These are phyloP conservation scores for Heteromeles arbutifolia DNA, from an alignment of 306 rosid genomes.

Conservation along the genomic window DNA sequence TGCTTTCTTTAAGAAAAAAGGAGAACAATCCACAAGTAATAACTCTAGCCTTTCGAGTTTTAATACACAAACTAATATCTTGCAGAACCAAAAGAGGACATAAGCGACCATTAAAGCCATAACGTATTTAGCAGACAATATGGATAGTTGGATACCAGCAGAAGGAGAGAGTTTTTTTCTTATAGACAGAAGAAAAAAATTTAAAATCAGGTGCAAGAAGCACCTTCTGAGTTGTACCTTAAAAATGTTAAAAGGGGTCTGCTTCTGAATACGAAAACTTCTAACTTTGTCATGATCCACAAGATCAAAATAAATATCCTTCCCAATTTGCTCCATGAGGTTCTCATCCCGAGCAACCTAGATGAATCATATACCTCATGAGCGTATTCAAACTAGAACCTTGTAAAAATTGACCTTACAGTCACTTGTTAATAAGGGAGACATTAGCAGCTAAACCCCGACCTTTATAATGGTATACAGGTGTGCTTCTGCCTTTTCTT, in stretches of 20 bases:
- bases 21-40: background rate
- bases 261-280: constrained; percentile 82
- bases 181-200: background rate
- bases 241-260: constrained; percentile 53
- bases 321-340: constrained; percentile 74
- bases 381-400: background rate
- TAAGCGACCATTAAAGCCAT: background rate
- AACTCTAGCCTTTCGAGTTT: background rate
- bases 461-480: constrained; percentile 87
- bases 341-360: constrained; percentile 86
- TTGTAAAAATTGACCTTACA: background rate
- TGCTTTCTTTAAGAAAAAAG: background rate
- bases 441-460: background rate
- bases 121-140: background rate
- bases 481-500: constrained; percentile 85
- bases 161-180: background rate
- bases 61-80: background rate
- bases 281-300: constrained; percentile 92
- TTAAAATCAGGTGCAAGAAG: background rate
- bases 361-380: constrained; percentile 1
- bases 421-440: constrained; percentile 7
- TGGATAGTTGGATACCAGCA: background rate
- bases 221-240: constrained; percentile 44
- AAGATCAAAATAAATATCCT: constrained; percentile 82
- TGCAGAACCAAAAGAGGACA: background rate